Evolutionary conservation across 768 basidiomycete species (phyloP).

Genomic region (Russula griseocarnosa): DNA sequence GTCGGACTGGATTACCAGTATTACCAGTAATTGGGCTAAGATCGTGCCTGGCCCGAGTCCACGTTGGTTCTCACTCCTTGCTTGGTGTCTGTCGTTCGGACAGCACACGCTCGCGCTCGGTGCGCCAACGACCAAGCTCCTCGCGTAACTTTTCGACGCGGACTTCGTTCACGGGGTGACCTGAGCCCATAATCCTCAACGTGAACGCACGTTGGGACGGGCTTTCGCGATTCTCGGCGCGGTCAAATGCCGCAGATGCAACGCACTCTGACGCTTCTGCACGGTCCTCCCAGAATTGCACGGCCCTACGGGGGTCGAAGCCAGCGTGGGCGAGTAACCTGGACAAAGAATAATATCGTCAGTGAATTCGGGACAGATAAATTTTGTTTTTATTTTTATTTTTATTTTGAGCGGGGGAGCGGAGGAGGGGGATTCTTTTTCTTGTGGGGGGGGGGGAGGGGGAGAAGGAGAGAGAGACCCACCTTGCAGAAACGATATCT

Average conservation of each 20-base stretch:
- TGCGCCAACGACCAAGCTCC: slow-evolving; percentile 72
- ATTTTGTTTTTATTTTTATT: too few species aligned
- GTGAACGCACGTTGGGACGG: slow-evolving; percentile 33
- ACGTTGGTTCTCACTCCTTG: not conserved
- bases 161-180: slow-evolving; percentile 66
- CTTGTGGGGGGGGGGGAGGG: not conserved
- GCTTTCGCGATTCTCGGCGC: slow-evolving; percentile 31
- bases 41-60: not conserved
- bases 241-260: slow-evolving; percentile 25
- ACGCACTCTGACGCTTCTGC: slow-evolving; percentile 46
- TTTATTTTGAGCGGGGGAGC: too few species aligned
- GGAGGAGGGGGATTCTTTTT: too few species aligned
- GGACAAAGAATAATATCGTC: not conserved
- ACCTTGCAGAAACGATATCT: slow-evolving; percentile 84
- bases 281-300: slow-evolving; percentile 77
- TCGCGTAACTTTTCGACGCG: slow-evolving; percentile 56
- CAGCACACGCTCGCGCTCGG: slow-evolving; percentile 39
- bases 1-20: not conserved
- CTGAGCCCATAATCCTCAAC: slow-evolving; percentile 49
- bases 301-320: slow-evolving; percentile 79
- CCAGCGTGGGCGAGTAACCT: slow-evolving; percentile 92
- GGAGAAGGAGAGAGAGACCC: slow-evolving; percentile 26
- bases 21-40: slow-evolving; percentile 9
- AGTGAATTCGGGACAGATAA: not conserved
- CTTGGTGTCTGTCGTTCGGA: slow-evolving; percentile 18